Base-by-base conservation (phyloP, 495 filamentous ascomycete species). In the Penicillium dipodomyicola region DNA sequence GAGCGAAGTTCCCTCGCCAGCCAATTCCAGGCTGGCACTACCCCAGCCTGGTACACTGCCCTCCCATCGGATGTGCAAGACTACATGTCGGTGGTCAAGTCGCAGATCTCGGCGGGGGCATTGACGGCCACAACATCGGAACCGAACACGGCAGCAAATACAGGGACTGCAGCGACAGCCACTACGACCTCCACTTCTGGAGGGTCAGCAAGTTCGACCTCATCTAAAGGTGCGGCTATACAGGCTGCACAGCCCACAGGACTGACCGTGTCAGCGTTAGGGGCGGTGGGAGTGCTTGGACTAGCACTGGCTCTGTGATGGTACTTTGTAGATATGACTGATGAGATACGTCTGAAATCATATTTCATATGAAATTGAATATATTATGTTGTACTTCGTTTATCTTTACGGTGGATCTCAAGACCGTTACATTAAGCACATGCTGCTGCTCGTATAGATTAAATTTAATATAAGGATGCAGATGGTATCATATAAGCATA, bases 1-100 rank as follows among this genome's bases (percentile, higher is more conserved):
- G 64, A 68, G 29, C 71, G 71, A 44, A 67, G 62, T n/a, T 56
- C 64, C 1, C 57, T 74, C 8, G 71, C 66, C 10, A 67, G 65
- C 39, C 52, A 71, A 14, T 62, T 74, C 49, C 61, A 63, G 4
- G 68, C 66, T n/a, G 71, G 69, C 2, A 61, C 42, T 33, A 71
- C 71, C 0, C 71, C 71, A 0, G 49, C 64, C 22, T 74, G 69
- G 71, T 74, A 74, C 22, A 43, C 29, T 35, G 59, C 50, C 37
- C 63, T 74, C 0, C 71, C 71, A 0, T 48, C 66, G 0, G 64
- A 67, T 14, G 66, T 69, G 19, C 67, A 72, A 58, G 66, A 57
- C 41, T 74, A 74, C 61, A 61, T 74, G 52, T 59, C 65, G 3
- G 61, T 62, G 25, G 71, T 72, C 32, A 64, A 60, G 40, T 59